Percentiles rank a stretch among this genome's conserved stretches.
phyloP scores from a whole-genome alignment of 2,329 filamentous ascomycete species.

The Colletotrichum sp. region DNA sequence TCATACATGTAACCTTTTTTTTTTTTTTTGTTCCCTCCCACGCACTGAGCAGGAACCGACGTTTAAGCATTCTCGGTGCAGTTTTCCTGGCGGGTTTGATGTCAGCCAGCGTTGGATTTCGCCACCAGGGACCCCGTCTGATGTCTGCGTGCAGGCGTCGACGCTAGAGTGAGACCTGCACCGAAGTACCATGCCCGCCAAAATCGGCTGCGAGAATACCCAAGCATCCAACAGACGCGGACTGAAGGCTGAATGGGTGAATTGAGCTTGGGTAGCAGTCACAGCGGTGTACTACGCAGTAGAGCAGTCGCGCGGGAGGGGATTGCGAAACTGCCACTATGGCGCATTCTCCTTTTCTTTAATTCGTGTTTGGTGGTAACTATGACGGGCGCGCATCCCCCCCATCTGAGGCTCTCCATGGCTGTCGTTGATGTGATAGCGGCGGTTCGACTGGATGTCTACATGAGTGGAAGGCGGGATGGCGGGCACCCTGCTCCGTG shows the following conservation, averaged over 20 bases:
- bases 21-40: not conserved
- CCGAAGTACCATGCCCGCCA: not conserved
- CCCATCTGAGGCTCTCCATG: not conserved
- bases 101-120: slow-evolving; percentile 1
- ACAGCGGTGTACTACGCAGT: not conserved
- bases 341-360: not conserved
- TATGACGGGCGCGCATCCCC: not conserved
- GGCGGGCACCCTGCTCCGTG: not conserved
- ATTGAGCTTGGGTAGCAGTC: not conserved
- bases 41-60: not conserved
- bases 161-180: not conserved
- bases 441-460: not conserved
- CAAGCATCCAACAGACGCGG: not conserved
- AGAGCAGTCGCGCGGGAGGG: not conserved
- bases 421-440: not conserved
- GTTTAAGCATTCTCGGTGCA: slow-evolving; percentile 3
- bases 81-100: not conserved
- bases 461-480: not conserved
- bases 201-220: not conserved
- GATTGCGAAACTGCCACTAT: not conserved
- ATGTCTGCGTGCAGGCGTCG: not conserved
- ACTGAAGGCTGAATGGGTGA: not conserved
- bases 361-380: not conserved
- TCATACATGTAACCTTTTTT: slow-evolving; percentile 18
- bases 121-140: slow-evolving; percentile 6